A percentile compares a stretch with the other conserved stretches of the same genome.
Evolutionary conservation across 257 asterid species (phyloP).

Genomic region (Solanum arcanum): DNA sequence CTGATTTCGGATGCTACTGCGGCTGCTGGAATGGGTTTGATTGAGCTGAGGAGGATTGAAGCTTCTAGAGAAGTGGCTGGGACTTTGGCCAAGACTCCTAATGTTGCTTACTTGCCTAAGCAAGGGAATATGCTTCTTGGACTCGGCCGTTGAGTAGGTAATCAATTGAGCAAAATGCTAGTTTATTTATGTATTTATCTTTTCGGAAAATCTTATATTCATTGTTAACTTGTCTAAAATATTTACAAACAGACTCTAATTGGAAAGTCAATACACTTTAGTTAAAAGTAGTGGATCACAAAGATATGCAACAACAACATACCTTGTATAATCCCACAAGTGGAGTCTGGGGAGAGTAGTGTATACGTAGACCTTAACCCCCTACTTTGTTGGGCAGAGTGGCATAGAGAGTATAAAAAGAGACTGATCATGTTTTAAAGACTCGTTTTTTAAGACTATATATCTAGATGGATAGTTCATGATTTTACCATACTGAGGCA

Average conservation of each 20-base stretch:
- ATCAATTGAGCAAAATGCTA: background rate
- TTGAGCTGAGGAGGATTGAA: conserved; percentile 30
- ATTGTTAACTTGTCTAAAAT: background rate
- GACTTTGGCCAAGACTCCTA: conserved; percentile 29
- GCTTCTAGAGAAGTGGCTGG: conserved; percentile 38
- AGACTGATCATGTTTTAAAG: background rate
- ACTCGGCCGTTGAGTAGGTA: conserved; percentile 24
- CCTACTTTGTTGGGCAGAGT: background rate
- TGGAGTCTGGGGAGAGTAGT: background rate
- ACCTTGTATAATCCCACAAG: background rate
- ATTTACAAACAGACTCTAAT: background rate
- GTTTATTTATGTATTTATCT: background rate
- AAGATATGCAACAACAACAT: background rate
- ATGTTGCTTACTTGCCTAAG: conserved; percentile 27
- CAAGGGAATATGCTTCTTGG: conserved; percentile 30
- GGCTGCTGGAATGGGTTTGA: conserved; percentile 32
- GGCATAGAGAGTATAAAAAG: background rate
- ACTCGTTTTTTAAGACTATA: background rate
- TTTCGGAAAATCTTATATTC: background rate
- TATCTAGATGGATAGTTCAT: background rate
- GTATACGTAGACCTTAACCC: background rate
- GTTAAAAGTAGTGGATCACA: background rate
- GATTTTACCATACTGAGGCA: background rate
- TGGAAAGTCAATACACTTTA: background rate
- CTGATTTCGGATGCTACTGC: conserved; percentile 38